Conservation (phyloP, 768 basidiomycete genomes). For the Cantharellus cinnabarinus region DNA sequence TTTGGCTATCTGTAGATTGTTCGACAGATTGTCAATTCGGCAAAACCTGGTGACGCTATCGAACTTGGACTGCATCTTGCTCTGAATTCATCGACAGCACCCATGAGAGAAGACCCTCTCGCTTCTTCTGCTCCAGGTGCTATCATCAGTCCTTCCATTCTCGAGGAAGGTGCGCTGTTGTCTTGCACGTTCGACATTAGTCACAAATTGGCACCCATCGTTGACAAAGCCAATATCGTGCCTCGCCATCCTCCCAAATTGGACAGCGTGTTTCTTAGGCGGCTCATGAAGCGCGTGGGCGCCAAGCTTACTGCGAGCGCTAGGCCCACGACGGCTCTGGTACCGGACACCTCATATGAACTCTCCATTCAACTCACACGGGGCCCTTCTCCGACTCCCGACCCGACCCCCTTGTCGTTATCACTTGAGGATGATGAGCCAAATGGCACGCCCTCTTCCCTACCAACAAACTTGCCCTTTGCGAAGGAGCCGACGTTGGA, state of each 20-base stretch:
- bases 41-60: slow-evolving; percentile 58
- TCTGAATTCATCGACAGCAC: neutral
- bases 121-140: neutral
- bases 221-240: neutral
- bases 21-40: slow-evolving; percentile 56
- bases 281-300: slow-evolving; percentile 5
- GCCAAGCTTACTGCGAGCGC: slow-evolving; percentile 6
- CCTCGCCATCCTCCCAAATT: slow-evolving; percentile 5
- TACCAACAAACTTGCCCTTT: slow-evolving; percentile 22
- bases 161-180: slow-evolving; percentile 21
- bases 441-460: slow-evolving; percentile 24
- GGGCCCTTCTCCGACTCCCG: slow-evolving; percentile 25
- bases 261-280: slow-evolving; percentile 5
- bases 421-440: slow-evolving; percentile 26
- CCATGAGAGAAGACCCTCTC: neutral
- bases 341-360: slow-evolving; percentile 27
- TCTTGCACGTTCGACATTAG: slow-evolving; percentile 38
- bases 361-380: slow-evolving; percentile 42
- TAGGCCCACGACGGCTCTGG: neutral
- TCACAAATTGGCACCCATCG: slow-evolving; percentile 21
- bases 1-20: slow-evolving; percentile 34
- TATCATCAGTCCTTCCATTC: neutral
- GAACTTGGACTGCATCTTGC: slow-evolving; percentile 50
- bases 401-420: slow-evolving; percentile 20
- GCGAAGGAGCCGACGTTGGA: slow-evolving; percentile 58